Conservation (phyloP, 306 rosid species). For the Sphenostylis stenocarpa region DNA sequence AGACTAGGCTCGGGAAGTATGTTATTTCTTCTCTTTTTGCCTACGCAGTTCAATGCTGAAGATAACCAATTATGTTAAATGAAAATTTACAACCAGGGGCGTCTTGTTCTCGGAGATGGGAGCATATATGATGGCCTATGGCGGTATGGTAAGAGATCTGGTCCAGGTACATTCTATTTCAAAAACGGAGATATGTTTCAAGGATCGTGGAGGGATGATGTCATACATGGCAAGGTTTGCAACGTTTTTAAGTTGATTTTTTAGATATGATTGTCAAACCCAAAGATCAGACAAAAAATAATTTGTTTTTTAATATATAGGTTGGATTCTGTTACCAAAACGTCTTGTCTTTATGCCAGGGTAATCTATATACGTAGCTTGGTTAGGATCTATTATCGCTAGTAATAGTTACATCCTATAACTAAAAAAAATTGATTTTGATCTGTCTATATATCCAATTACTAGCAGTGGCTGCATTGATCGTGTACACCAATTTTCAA, state of each 20-base stretch:
- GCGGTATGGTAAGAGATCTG: constrained; percentile 92
- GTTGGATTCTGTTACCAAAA: not conserved
- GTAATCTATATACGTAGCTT: not conserved
- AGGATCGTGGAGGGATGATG: constrained; percentile 98
- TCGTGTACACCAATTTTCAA: constrained; percentile 7
- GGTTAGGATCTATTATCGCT: not conserved
- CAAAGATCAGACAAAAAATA: not conserved
- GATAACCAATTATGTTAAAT: constrained; percentile 25
- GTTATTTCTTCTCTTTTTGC: not conserved
- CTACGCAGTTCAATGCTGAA: constrained; percentile 1
- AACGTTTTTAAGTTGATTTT: constrained; percentile 18
- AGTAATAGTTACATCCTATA: not conserved
- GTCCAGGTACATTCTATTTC: constrained; percentile 84
- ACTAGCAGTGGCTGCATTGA: not conserved
- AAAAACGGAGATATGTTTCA: constrained; percentile 92
- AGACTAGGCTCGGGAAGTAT: not conserved
- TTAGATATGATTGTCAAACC: not conserved
- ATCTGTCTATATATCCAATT: not conserved
- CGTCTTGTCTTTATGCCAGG: not conserved
- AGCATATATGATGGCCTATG: constrained; percentile 92
- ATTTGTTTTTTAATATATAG: not conserved
- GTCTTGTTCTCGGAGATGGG: constrained; percentile 77
- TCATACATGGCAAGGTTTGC: constrained; percentile 94
- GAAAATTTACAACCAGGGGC: constrained; percentile 59
- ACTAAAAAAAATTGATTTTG: not conserved